phyloP scores from a whole-genome alignment of 2,329 filamentous ascomycete species.

The Colletotrichum destructivum region DNA sequence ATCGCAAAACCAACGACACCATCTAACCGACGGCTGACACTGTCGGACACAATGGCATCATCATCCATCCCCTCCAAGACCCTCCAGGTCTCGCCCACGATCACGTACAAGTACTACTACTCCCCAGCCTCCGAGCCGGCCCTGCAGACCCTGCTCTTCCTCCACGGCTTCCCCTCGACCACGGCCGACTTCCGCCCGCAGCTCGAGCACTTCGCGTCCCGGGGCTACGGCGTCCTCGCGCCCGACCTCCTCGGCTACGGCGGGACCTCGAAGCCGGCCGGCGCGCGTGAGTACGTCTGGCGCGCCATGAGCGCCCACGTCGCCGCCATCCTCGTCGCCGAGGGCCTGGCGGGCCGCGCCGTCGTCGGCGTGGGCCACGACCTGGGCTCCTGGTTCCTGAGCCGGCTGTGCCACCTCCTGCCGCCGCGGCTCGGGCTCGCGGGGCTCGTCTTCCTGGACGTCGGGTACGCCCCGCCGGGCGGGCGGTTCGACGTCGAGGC shows the following conservation, averaged over 20 bases:
- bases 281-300: conserved; percentile 80
- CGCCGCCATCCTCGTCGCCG: conserved; percentile 81
- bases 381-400: conserved; percentile 52
- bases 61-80: conserved; percentile 17
- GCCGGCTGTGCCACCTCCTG: conserved; percentile 48
- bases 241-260: conserved; percentile 78
- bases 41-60: background rate
- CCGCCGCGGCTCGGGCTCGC: conserved; percentile 41
- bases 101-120: conserved; percentile 50
- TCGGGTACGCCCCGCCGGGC: conserved; percentile 49
- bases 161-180: conserved; percentile 66
- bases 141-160: conserved; percentile 58
- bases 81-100: conserved; percentile 18
- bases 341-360: conserved; percentile 73
- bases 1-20: too few relatives aligned
- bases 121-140: conserved; percentile 44
- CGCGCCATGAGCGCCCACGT: conserved; percentile 88
- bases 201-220: conserved; percentile 50
- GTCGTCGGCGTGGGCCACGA: conserved; percentile 71
- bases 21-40: background rate
- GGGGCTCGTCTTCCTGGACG: conserved; percentile 49
- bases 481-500: conserved; percentile 49
- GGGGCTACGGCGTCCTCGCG: conserved; percentile 60
- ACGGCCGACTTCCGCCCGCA: conserved; percentile 60
- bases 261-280: conserved; percentile 84